Evolutionary conservation across 106 monocot species (phyloP).

Genomic region (Agapanthus africanus): DNA sequence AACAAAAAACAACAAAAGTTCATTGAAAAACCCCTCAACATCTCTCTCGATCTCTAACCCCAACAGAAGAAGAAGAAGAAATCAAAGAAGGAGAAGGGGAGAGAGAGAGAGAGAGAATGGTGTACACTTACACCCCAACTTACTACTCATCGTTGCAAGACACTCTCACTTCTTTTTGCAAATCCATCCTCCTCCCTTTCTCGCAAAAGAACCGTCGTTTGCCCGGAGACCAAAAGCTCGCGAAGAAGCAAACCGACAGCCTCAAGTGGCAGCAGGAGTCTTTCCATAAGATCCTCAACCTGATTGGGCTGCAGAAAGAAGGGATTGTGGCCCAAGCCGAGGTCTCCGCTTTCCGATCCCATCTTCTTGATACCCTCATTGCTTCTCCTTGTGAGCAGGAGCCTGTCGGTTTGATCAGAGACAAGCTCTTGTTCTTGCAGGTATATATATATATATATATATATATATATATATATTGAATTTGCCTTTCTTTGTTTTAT

Average conservation of each 20-base stretch:
- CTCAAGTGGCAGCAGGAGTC: conserved; percentile 98
- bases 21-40: background rate
- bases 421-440: conserved; percentile 92
- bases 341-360: conserved; percentile 53
- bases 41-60: background rate
- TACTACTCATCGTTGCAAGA: conserved; percentile 89
- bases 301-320: conserved; percentile 70
- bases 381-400: conserved; percentile 55
- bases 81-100: background rate
- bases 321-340: conserved; percentile 58
- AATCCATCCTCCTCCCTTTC: conserved; percentile 74
- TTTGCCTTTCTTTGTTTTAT: background rate
- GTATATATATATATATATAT: conserved; percentile 27
- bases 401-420: conserved; percentile 40
- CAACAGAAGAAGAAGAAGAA: background rate
- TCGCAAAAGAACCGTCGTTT: conserved; percentile 45
- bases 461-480: too few relatives aligned
- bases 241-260: conserved; percentile 48
- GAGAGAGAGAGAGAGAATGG: conserved; percentile 39
- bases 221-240: conserved; percentile 48
- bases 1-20: background rate
- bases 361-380: conserved; percentile 72
- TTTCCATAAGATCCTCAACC: conserved; percentile 84
- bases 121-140: conserved; percentile 57
- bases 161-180: conserved; percentile 75